Percentiles rank a stretch among this genome's conserved stretches.
phyloP scores from a whole-genome alignment of 108 stramenopile genomes.

The Skeletonema potamos region DNA sequence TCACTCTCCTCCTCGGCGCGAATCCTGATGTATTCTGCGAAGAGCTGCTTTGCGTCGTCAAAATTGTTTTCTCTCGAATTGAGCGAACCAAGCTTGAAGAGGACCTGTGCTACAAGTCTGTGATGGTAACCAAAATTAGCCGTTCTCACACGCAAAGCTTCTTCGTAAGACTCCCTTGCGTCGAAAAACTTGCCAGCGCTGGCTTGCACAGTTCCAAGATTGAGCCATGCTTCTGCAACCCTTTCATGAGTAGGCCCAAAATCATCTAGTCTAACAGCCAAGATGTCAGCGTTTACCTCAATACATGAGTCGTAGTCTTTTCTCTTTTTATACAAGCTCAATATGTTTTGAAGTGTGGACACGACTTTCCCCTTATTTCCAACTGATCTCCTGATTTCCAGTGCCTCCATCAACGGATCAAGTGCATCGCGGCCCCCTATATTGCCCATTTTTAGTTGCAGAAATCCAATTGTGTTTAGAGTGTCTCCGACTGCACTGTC shows the following conservation, averaged over 20 bases:
- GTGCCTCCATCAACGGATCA: conserved; percentile 57
- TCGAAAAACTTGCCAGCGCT: conserved; percentile 27
- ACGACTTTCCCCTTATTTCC: conserved; percentile 70
- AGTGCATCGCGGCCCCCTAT: conserved; percentile 60
- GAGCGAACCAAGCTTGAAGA: conserved; percentile 41
- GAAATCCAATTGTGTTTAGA: conserved; percentile 77
- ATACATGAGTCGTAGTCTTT: conserved; percentile 36
- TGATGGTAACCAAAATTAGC: conserved; percentile 18
- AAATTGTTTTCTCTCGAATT: conserved; percentile 25
- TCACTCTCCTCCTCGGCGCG: conserved; percentile 41
- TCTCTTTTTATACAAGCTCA: conserved; percentile 72
- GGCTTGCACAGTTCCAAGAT: conserved; percentile 32
- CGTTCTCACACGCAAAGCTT: conserved; percentile 34
- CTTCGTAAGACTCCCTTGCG: conserved; percentile 42
- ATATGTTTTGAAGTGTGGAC: conserved; percentile 79
- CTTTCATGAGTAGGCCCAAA: conserved; percentile 36
- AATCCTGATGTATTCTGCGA: conserved; percentile 47
- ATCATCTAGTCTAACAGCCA: conserved; percentile 27
- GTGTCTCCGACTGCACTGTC: conserved; percentile 73
- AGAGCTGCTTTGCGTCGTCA: conserved; percentile 32
- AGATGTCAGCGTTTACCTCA: conserved; percentile 24
- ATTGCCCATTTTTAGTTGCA: conserved; percentile 59
- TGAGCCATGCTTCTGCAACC: conserved; percentile 43
- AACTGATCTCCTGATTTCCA: conserved; percentile 62
- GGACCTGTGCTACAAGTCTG: conserved; percentile 26